Evolutionary conservation across 163 green algal genomes (phyloP).

Genomic region (Chlorella variabilis): DNA sequence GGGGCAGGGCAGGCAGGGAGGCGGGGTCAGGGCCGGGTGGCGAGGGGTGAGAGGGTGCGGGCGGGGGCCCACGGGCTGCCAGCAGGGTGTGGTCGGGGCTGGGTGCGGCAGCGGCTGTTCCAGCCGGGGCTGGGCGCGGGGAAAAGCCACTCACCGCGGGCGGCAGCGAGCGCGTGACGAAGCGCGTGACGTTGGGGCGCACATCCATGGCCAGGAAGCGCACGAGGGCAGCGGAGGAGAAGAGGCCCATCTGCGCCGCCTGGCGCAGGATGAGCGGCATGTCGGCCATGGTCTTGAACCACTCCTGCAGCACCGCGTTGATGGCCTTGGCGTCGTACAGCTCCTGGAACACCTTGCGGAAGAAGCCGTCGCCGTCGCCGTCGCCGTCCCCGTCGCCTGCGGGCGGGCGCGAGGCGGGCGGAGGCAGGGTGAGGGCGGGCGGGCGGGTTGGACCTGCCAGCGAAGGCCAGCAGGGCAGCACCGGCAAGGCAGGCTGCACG

Average conservation of each 20-base stretch:
- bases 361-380: slow-evolving; percentile 74
- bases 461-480: no score
- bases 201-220: slow-evolving; percentile 94
- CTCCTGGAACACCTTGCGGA: slow-evolving; percentile 81
- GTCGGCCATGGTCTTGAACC: slow-evolving; percentile 90
- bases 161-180: slow-evolving; percentile 79
- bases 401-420: background rate
- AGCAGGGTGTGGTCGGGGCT: no score
- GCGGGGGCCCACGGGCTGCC: no score
- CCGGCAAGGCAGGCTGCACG: no score
- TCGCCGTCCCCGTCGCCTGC: slow-evolving; percentile 80
- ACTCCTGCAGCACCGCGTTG: slow-evolving; percentile 89
- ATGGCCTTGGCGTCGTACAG: slow-evolving; percentile 91
- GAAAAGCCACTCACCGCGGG: slow-evolving; percentile 19
- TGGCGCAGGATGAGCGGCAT: slow-evolving; percentile 90
- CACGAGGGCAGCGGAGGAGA: slow-evolving; percentile 90
- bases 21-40: no score
- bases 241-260: slow-evolving; percentile 92
- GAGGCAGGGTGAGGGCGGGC: no score
- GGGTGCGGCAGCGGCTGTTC: no score
- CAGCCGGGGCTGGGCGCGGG: no score
- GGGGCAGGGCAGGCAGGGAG: background rate
- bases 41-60: no score
- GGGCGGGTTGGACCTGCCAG: no score
- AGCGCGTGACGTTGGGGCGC: slow-evolving; percentile 84